Evolutionary conservation across 2,329 filamentous ascomycete genomes (phyloP).

Genomic region (Scedosporium dehoogii): DNA sequence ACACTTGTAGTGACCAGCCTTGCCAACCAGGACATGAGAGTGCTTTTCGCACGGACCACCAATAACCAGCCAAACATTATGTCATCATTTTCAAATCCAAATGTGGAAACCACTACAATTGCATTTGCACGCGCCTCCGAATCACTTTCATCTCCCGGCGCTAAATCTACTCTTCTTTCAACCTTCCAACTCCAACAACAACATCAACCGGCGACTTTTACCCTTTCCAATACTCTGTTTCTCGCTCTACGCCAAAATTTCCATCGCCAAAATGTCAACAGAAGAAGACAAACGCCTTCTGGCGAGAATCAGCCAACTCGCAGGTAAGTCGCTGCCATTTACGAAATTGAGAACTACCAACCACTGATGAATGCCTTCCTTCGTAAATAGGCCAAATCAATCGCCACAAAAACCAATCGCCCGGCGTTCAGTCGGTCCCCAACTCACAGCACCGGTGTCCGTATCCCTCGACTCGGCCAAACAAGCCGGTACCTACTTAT

Average conservation of each 20-base stretch:
- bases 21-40: background rate
- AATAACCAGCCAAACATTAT: background rate
- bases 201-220: background rate
- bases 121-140: background rate
- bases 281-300: slow-evolving; percentile 42
- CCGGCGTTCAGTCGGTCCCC: slow-evolving; percentile 17
- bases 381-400: slow-evolving; percentile 60
- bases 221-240: background rate
- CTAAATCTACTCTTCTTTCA: background rate
- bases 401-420: slow-evolving; percentile 59
- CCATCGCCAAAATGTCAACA: slow-evolving; percentile 23
- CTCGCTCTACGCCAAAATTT: background rate
- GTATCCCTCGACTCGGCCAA: slow-evolving; percentile 12
- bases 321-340: slow-evolving; percentile 26
- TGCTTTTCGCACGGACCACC: background rate
- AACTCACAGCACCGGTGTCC: slow-evolving; percentile 24
- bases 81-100: background rate
- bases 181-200: background rate
- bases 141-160: background rate
- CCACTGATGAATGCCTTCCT: background rate
- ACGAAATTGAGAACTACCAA: background rate
- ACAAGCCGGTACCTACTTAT: background rate
- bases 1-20: background rate
- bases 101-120: background rate
- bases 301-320: slow-evolving; percentile 41